Conservation (phyloP, 257 asterid species). For the Mentha longifolia region DNA sequence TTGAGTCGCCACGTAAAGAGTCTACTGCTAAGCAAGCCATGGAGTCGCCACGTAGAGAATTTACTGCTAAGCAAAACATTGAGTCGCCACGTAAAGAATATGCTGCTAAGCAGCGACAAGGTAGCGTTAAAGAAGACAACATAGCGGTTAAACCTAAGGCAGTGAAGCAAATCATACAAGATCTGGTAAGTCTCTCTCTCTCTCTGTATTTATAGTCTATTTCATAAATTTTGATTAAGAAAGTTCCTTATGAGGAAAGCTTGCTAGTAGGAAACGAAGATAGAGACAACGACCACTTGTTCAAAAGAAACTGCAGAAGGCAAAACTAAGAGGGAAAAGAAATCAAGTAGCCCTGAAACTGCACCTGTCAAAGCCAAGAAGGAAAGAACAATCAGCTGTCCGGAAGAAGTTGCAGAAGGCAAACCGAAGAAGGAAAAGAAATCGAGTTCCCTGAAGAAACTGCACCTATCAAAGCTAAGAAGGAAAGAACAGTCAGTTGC, state of each 20-base stretch:
- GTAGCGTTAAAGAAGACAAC: constrained; percentile 22
- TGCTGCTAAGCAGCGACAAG: constrained; percentile 24
- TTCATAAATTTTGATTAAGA: neutral
- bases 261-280: constrained; percentile 32
- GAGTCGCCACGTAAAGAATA: constrained; percentile 26
- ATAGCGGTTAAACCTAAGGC: constrained; percentile 37
- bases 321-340: constrained; percentile 15
- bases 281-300: constrained; percentile 25
- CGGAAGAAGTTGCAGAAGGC: constrained; percentile 1
- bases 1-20: too few relatives aligned
- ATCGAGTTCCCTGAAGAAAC: neutral
- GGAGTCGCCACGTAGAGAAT: constrained; percentile 27
- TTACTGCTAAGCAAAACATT: constrained; percentile 15
- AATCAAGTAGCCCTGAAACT: neutral
- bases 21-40: constrained; percentile 21
- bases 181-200: constrained; percentile 38
- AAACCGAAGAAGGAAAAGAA: neutral
- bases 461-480: neutral
- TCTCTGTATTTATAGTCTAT: neutral
- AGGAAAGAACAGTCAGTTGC: constrained; percentile 5
- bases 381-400: constrained; percentile 8
- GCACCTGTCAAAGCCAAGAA: constrained; percentile 15
- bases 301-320: constrained; percentile 15
- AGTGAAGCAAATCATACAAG: constrained; percentile 37
- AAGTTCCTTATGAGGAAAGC: constrained; percentile 3